phyloP scores from a whole-genome alignment of 2,329 filamentous ascomycete genomes.

The Thyridium curvatum region DNA sequence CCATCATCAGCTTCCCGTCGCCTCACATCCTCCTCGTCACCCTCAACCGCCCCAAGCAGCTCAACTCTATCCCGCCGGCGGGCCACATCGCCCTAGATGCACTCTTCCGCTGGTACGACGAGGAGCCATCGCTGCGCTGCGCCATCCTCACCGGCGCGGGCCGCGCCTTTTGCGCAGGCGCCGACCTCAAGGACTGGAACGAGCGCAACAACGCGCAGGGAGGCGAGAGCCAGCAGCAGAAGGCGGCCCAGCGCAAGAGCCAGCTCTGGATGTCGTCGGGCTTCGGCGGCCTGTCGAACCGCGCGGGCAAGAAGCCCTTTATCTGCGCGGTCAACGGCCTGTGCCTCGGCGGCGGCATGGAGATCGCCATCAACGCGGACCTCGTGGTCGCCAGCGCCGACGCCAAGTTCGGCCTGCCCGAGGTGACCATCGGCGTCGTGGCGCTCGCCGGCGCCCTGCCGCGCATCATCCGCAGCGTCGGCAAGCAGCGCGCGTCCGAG shows the following conservation, averaged over 20 bases:
- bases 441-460: slow-evolving; percentile 67
- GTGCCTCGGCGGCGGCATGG: slow-evolving; percentile 69
- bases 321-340: slow-evolving; percentile 72
- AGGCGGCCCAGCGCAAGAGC: slow-evolving; percentile 4
- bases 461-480: slow-evolving; percentile 58
- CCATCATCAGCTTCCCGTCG: slow-evolving; percentile 40
- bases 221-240: not conserved
- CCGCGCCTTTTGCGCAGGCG: slow-evolving; percentile 61
- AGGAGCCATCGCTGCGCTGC: slow-evolving; percentile 52
- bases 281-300: slow-evolving; percentile 61
- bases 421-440: slow-evolving; percentile 65
- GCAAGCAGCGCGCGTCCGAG: slow-evolving; percentile 63
- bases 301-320: slow-evolving; percentile 66
- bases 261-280: slow-evolving; percentile 36
- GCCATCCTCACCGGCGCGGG: slow-evolving; percentile 59
- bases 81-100: slow-evolving; percentile 41
- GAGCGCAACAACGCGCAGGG: slow-evolving; percentile 26
- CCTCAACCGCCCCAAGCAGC: slow-evolving; percentile 49
- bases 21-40: slow-evolving; percentile 53
- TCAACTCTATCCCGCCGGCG: slow-evolving; percentile 49
- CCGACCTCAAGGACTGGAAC: slow-evolving; percentile 62
- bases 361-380: slow-evolving; percentile 70
- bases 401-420: slow-evolving; percentile 63
- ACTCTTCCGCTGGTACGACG: slow-evolving; percentile 52
- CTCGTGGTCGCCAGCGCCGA: slow-evolving; percentile 55